Evolutionary conservation across 352 stramenopile species (phyloP).

Genomic region (Globisporangium polare): DNA sequence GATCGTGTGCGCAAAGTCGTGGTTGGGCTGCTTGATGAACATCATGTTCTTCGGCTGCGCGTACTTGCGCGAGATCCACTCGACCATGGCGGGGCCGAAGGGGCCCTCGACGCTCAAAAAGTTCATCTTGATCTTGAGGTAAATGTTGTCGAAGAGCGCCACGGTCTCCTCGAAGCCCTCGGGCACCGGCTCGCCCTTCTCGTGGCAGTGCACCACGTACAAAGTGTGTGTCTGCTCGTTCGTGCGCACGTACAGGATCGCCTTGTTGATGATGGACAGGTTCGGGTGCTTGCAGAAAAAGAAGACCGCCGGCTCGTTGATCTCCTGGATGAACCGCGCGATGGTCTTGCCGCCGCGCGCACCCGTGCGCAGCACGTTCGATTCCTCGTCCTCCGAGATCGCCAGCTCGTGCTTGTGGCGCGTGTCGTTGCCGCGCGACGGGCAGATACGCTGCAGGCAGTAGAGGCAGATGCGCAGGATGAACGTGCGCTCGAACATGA

Average conservation of each 20-base stretch:
- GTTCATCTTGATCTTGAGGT: conserved; percentile 94
- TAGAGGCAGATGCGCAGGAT: conserved; percentile 81
- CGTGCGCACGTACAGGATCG: conserved; percentile 92
- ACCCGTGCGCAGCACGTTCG: conserved; percentile 60
- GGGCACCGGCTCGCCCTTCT: conserved; percentile 46
- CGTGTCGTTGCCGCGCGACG: conserved; percentile 39
- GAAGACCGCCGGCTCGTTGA: conserved; percentile 91
- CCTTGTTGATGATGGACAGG: conserved; percentile 94
- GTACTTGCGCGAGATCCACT: conserved; percentile 90
- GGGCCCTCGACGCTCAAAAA: conserved; percentile 86
- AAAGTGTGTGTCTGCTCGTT: conserved; percentile 92
- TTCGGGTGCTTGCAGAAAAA: conserved; percentile 93
- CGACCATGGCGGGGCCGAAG: conserved; percentile 88
- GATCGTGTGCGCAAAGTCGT: conserved; percentile 92
- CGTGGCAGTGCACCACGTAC: conserved; percentile 90
- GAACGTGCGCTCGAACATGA: conserved; percentile 90
- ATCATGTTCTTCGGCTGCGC: conserved; percentile 93
- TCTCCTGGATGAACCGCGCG: conserved; percentile 74
- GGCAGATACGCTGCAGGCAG: conserved; percentile 68
- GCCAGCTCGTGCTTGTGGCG: conserved; percentile 22
- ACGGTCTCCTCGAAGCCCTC: conserved; percentile 85
- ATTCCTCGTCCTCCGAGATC: conserved; percentile 32
- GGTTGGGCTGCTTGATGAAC: conserved; percentile 96
- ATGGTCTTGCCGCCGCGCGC: conserved; percentile 84
- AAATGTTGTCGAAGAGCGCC: conserved; percentile 91